A percentile compares a stretch with the other conserved stretches of the same genome.
Evolutionary conservation across 1,139 yeast species (phyloP).

Genomic region (Protomyces inundatus): DNA sequence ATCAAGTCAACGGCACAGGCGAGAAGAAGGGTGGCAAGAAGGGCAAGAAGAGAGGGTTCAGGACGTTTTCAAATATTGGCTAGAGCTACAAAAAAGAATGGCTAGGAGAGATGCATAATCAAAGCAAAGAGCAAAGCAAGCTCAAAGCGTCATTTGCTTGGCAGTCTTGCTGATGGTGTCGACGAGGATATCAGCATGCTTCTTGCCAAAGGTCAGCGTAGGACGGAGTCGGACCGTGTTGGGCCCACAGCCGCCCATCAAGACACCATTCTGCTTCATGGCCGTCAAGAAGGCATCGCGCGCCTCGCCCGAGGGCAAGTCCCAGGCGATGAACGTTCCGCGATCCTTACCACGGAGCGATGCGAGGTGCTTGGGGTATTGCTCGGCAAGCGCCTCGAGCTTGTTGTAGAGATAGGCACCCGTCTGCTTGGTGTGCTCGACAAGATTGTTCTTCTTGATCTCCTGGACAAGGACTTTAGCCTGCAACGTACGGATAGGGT

Average conservation of each 20-base stretch:
- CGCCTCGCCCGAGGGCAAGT: constrained; percentile 49
- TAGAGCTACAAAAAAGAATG: background rate
- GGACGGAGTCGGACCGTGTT: constrained; percentile 73
- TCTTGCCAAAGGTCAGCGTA: constrained; percentile 63
- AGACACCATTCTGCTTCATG: constrained; percentile 59
- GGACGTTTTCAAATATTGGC: constrained; percentile 15
- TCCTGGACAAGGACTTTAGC: constrained; percentile 67
- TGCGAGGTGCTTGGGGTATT: constrained; percentile 48
- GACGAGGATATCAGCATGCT: constrained; percentile 65
- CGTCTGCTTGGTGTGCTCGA: constrained; percentile 51
- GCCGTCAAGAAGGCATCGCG: constrained; percentile 57
- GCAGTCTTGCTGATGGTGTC: constrained; percentile 36
- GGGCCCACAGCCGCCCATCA: constrained; percentile 78
- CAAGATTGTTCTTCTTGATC: constrained; percentile 55
- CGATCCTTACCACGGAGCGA: constrained; percentile 68
- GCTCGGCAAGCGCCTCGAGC: constrained; percentile 49
- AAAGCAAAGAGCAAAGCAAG: too few relatives aligned
- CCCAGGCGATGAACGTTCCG: constrained; percentile 79
- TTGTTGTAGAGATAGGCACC: constrained; percentile 58
- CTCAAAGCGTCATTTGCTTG: background rate
- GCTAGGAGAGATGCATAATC: background rate
- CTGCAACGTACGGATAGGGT: constrained; percentile 70
- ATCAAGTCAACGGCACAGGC: constrained; percentile 16
- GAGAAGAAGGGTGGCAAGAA: constrained; percentile 1
- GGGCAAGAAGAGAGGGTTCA: constrained; percentile 19